A percentile compares a stretch with the other conserved stretches of the same genome.
These are phyloP conservation scores for Penicillium parvum DNA, from an alignment of 495 filamentous ascomycete genomes.

Conservation along the genomic window DNA sequence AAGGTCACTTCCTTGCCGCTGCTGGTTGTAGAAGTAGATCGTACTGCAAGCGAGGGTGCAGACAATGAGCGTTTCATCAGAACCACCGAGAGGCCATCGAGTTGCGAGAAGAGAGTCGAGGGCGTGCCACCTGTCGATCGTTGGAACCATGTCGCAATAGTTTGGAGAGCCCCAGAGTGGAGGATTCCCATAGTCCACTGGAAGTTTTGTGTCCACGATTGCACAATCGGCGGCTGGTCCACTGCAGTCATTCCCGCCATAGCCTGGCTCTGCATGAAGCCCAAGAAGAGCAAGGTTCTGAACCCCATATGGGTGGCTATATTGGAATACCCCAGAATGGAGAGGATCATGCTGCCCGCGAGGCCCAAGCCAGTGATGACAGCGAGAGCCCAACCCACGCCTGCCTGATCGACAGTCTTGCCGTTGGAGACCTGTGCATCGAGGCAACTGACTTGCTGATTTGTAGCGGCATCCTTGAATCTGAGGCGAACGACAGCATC, in stretches of 20 bases:
- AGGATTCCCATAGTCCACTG: slow-evolving; percentile 98
- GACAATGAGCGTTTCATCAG: slow-evolving; percentile 67
- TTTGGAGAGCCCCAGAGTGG: slow-evolving; percentile 73
- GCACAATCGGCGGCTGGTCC: slow-evolving; percentile 77
- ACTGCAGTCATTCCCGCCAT: slow-evolving; percentile 83
- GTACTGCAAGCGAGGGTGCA: slow-evolving; percentile 31
- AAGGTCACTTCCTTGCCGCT: slow-evolving; percentile 61
- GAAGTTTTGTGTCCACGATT: slow-evolving; percentile 95
- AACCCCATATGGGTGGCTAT: slow-evolving; percentile 92
- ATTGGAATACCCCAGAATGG: slow-evolving; percentile 81
- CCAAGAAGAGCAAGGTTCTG: slow-evolving; percentile 87
- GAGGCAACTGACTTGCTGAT: slow-evolving; percentile 70
- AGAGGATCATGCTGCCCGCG: slow-evolving; percentile 70
- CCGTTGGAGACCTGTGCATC: slow-evolving; percentile 86
- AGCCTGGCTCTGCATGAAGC: slow-evolving; percentile 93
- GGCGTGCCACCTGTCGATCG: slow-evolving; percentile 86
- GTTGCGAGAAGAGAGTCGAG: slow-evolving; percentile 64
- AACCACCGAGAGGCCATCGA: slow-evolving; percentile 72
- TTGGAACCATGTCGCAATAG: slow-evolving; percentile 92
- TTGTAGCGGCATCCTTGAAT: slow-evolving; percentile 60
- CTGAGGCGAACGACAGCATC: slow-evolving; percentile 77
- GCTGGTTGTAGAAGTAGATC: slow-evolving; percentile 39
- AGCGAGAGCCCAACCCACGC: slow-evolving; percentile 82
- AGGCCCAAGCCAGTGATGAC: slow-evolving; percentile 79
- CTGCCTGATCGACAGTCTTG: slow-evolving; percentile 84